Percentiles rank a stretch among this genome's conserved stretches.
Conservation (phyloP, 2,329 filamentous ascomycete species). For the Botrytis fabae region DNA sequence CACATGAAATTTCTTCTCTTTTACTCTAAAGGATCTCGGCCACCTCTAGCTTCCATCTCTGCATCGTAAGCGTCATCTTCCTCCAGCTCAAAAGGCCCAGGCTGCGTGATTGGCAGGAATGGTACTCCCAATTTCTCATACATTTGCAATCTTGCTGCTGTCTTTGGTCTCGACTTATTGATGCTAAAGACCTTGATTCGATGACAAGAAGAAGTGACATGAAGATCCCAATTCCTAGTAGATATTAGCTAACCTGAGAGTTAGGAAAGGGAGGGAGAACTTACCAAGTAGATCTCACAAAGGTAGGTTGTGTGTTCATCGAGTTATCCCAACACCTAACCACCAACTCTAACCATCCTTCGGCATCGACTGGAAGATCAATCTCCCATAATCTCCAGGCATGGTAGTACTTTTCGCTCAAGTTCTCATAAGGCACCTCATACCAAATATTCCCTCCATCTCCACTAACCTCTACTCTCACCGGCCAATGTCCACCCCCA, state of each 20-base stretch:
- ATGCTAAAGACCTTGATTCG: constrained; percentile 63
- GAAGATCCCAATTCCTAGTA: constrained; percentile 59
- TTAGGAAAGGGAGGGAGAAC: not conserved
- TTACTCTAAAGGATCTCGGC: constrained; percentile 22
- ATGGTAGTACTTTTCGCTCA: constrained; percentile 62
- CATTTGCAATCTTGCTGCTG: constrained; percentile 22
- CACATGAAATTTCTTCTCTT: not conserved
- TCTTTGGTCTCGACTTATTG: constrained; percentile 48
- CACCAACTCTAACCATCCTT: constrained; percentile 61
- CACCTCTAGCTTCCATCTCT: constrained; percentile 21
- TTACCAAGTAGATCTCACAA: constrained; percentile 53
- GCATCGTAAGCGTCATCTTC: constrained; percentile 19
- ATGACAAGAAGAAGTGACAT: constrained; percentile 64
- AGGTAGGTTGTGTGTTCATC: constrained; percentile 59
- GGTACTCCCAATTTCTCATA: constrained; percentile 26
- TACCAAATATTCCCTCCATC: constrained; percentile 65
- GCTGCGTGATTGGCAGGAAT: constrained; percentile 27
- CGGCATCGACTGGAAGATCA: constrained; percentile 61
- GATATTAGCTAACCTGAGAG: not conserved
- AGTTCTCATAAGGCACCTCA: constrained; percentile 60
- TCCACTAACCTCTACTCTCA: constrained; percentile 66
- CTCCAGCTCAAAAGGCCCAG: constrained; percentile 20
- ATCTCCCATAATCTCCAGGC: constrained; percentile 66
- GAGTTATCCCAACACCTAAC: constrained; percentile 62
- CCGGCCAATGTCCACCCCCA: constrained; percentile 64